A percentile compares a stretch with the other conserved stretches of the same genome.
These are phyloP conservation scores for Ramularia collo-cygni DNA, from an alignment of 2,329 filamentous ascomycete genomes.

Conservation along the genomic window DNA sequence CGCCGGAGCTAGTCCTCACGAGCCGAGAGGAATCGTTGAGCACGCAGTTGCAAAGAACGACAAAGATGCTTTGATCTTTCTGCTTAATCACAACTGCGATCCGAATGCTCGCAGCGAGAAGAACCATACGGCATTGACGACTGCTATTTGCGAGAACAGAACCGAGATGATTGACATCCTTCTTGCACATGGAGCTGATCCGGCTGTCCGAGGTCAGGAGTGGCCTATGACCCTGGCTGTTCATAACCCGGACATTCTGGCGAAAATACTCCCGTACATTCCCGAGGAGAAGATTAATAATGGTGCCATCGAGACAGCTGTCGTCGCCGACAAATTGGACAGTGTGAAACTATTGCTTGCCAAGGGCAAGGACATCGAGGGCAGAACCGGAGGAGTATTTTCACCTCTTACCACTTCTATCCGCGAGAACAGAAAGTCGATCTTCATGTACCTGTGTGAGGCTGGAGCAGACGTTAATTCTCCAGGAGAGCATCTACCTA, in stretches of 20 bases:
- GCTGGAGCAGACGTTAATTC: slow-evolving; percentile 59
- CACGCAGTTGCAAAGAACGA: slow-evolving; percentile 57
- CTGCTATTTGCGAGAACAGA: slow-evolving; percentile 56
- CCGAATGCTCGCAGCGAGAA: slow-evolving; percentile 51
- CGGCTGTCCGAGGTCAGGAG: slow-evolving; percentile 57
- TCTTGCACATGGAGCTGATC: slow-evolving; percentile 53
- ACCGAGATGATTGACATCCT: slow-evolving; percentile 54
- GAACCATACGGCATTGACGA: slow-evolving; percentile 57
- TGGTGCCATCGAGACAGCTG: slow-evolving; percentile 61
- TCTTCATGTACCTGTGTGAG: slow-evolving; percentile 56
- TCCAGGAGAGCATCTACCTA: slow-evolving; percentile 63
- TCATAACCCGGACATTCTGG: slow-evolving; percentile 52
- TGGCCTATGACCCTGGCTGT: slow-evolving; percentile 67
- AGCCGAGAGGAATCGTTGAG: slow-evolving; percentile 59
- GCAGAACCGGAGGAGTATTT: slow-evolving; percentile 67
- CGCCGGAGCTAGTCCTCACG: slow-evolving; percentile 53
- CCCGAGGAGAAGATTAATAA: slow-evolving; percentile 56
- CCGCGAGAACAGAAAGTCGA: slow-evolving; percentile 55
- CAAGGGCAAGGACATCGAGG: slow-evolving; percentile 61
- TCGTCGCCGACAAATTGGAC: slow-evolving; percentile 59
- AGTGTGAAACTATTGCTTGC: slow-evolving; percentile 59
- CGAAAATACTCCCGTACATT: slow-evolving; percentile 51
- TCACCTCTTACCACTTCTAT: slow-evolving; percentile 62
- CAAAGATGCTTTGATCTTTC: slow-evolving; percentile 52
- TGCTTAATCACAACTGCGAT: slow-evolving; percentile 54